These are phyloP conservation scores for Gaeumannomyces sp. DNA, from an alignment of 2,329 filamentous ascomycete species.

Conservation along the genomic window DNA sequence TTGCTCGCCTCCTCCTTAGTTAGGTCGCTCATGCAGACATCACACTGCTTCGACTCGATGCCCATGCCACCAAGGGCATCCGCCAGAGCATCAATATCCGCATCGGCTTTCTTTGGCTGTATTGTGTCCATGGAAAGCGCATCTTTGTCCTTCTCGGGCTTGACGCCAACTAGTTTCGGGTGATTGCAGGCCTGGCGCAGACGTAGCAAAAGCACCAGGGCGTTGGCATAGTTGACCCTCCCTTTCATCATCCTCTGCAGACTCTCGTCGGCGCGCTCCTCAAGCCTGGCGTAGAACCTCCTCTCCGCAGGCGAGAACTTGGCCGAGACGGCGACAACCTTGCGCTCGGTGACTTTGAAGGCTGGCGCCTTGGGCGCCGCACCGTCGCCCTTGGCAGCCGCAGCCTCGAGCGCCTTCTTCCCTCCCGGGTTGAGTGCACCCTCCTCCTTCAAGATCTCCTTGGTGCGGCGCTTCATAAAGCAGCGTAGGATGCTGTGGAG, in stretches of 20 bases:
- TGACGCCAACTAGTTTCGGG: constrained; percentile 77
- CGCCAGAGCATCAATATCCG: constrained; percentile 75
- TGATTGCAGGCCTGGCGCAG: constrained; percentile 94
- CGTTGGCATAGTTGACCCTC: constrained; percentile 80
- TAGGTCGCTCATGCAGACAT: constrained; percentile 71
- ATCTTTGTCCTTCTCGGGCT: constrained; percentile 82
- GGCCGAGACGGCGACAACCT: constrained; percentile 73
- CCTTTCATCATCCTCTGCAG: constrained; percentile 84
- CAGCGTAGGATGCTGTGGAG: constrained; percentile 80
- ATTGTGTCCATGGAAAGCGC: constrained; percentile 61
- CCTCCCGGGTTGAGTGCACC: constrained; percentile 74
- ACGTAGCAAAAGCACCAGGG: constrained; percentile 83
- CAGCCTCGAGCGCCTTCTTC: constrained; percentile 42
- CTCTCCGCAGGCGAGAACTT: constrained; percentile 76
- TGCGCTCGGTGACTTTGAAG: constrained; percentile 89
- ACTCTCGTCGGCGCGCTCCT: constrained; percentile 77
- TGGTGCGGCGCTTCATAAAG: constrained; percentile 98
- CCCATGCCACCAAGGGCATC: constrained; percentile 81
- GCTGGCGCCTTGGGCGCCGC: constrained; percentile 46
- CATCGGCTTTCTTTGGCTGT: constrained; percentile 42
- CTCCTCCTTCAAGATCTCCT: constrained; percentile 88
- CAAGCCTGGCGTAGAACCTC: constrained; percentile 77
- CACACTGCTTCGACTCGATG: constrained; percentile 71
- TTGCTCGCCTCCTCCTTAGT: constrained; percentile 42
- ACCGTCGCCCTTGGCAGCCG: constrained; percentile 38